Conservation (phyloP, 192 early-diverging fungal genomes). For the Podila verticillata region DNA sequence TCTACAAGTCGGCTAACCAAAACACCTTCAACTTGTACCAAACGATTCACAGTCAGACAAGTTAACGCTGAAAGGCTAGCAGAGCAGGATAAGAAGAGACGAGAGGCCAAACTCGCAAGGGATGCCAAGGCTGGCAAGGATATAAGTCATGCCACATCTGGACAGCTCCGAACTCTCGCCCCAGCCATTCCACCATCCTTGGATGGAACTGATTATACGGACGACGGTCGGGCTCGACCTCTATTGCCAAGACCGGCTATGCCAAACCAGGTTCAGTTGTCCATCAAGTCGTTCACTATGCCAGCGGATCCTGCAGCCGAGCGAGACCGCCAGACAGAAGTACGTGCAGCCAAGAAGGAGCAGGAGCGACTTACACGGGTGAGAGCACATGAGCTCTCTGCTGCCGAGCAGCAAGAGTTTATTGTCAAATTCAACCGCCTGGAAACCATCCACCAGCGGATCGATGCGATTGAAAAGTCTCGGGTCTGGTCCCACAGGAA, state of each 20-base stretch:
- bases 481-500: constrained; percentile 22
- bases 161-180: no score
- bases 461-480: constrained; percentile 45
- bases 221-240: no score
- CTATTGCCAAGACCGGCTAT: no score
- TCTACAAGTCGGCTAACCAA: no score
- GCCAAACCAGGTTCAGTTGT: no score
- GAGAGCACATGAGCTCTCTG: constrained; percentile 6
- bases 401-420: constrained; percentile 17
- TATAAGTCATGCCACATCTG: not conserved
- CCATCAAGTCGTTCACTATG: no score
- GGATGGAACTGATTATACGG: no score
- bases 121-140: constrained; percentile 23
- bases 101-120: constrained; percentile 13
- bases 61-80: constrained; percentile 35
- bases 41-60: constrained; percentile 14
- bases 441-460: constrained; percentile 17
- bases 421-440: constrained; percentile 40
- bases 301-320: constrained; percentile 15
- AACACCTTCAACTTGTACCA: no score
- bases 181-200: no score
- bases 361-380: constrained; percentile 27
- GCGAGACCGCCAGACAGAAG: constrained; percentile 16
- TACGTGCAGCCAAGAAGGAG: constrained; percentile 14
- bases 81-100: constrained; percentile 18